Base-by-base conservation (phyloP, 805 yeast genomes). In the Saccharomycopsis babjevae region DNA sequence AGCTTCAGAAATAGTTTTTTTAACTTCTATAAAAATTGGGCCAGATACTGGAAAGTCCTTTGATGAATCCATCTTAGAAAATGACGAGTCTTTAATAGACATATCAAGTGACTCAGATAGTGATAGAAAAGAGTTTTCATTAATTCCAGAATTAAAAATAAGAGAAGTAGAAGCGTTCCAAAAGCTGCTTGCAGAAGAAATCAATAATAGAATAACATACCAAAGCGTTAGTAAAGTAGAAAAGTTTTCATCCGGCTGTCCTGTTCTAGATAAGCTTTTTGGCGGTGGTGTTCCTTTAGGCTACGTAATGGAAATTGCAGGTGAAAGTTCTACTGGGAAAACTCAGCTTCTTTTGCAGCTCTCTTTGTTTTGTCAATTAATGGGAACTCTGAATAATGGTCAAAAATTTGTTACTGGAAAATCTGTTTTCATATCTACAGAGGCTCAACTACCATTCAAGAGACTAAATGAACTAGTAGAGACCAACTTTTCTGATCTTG, bases 311-410 rank as follows among this genome's bases (percentile, higher is more conserved):
- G 98, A 92, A 73, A 69, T 93, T 3, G 84, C 83, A 66, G 98
- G 98, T 0, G 87, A 86, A 30, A 83, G 96, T 57, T 88, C 96
- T 0, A 79, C 88, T 0, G 98, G 97, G 0, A 93, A 93, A 68
- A 85, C 97, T 0, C 96, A 92, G 66, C 72, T 92, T 3, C 73
- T 88, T 30, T 78, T 85, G 74, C 93, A 86, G 65, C 67, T 91
- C 58, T 77, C 87, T 1, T 73, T 83, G 2, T 73, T 83, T 1
- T 82, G 85, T 13, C 90, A 85, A 65, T 73, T 70, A 18, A 65
- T 72, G 42, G 83, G 84, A 3, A 88, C 88, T 0, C 62, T 81
- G 8, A 42, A 28, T 22, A 16, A 36, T 5, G 34, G 20, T 11
- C 10, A 32, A 11, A 61, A n/a, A 15, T 16, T 40, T 10, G 18